A percentile compares a stretch with the other conserved stretches of the same genome.
These are phyloP conservation scores for Przewalskia tangutica DNA, from an alignment of 257 asterid species.

Conservation along the genomic window DNA sequence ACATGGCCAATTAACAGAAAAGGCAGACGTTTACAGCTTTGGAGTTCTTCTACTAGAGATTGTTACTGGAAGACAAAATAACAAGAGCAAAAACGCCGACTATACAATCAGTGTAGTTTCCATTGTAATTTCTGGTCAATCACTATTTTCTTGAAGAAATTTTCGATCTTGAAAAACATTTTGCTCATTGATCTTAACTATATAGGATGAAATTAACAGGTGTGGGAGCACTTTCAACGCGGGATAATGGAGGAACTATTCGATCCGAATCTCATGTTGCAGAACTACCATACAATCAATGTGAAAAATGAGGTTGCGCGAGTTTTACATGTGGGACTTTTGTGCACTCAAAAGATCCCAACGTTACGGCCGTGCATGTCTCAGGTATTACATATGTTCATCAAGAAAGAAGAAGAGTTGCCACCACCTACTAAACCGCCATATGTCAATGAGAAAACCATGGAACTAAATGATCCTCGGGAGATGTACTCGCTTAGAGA, in stretches of 20 bases:
- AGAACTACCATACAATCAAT: conserved; percentile 2
- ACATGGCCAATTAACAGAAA: conserved; percentile 28
- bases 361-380: conserved; percentile 29
- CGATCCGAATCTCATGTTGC: conserved; percentile 31
- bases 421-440: conserved; percentile 31
- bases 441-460: conserved; percentile 23
- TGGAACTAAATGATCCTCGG: conserved; percentile 20
- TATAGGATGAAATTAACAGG: conserved; percentile 8
- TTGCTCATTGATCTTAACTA: neutral
- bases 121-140: conserved; percentile 8
- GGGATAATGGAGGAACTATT: conserved; percentile 19
- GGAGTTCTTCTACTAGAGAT: conserved; percentile 31
- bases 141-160: neutral
- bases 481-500: conserved; percentile 4
- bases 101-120: conserved; percentile 23
- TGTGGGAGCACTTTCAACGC: conserved; percentile 27
- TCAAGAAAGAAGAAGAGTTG: conserved; percentile 20
- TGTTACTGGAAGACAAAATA: conserved; percentile 21
- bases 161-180: neutral
- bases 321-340: conserved; percentile 8
- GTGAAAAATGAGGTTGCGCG: neutral
- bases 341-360: conserved; percentile 14
- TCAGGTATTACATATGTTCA: conserved; percentile 19
- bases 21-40: conserved; percentile 31
- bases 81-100: conserved; percentile 21